Base-by-base conservation (phyloP, 768 basidiomycete species). In the Favolaschia claudopus region DNA sequence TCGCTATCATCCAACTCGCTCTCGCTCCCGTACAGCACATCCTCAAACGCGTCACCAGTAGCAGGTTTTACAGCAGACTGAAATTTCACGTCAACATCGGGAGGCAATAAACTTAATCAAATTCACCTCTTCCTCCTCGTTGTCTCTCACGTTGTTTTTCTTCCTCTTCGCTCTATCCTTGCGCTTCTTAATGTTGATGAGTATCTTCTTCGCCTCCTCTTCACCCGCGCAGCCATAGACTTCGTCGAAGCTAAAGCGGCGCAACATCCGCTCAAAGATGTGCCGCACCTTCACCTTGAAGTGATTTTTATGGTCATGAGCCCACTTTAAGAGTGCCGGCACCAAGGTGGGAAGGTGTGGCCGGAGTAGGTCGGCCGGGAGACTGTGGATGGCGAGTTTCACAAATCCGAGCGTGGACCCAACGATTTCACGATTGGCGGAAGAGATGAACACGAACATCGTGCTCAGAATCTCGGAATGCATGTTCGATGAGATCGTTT, bases 291-390 rank as follows among this genome's bases (percentile, higher is more conserved):
- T 98, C 46, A 85, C 80, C 74, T 99, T 99, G 87, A 99, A 99
- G 71, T 98, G 97, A 68, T 99, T 99, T 72, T 96, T 96, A 76
- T 99, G 96, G 69, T 98, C 96, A 70, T 97, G 95, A 6, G 94
- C 93, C 95, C 97, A 96, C 42, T 81, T 82, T 31, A 99, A 79
- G 13, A 99, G 82, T 0, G 89, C 91, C 1, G 94, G 92, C 0
- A 99, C 92, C 22, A 99, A 81, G 22, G 80, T 80, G 24, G 82
- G 79, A 9, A 99, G 80, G 65, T 96, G 88, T 0, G 91, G 91
- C n/a, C 82, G 83, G 40, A 97, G 77, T 58, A 93, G 74, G 4
- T 89, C 83, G 0, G 79, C 65, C 0, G 95, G 83, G 24, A 98
- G 82, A 0, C 93, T 89, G 68, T 98, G 95, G 60, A 96, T 88